Base-by-base conservation (phyloP, 108 stramenopile genomes). In the Nitzschia putrida region DNA sequence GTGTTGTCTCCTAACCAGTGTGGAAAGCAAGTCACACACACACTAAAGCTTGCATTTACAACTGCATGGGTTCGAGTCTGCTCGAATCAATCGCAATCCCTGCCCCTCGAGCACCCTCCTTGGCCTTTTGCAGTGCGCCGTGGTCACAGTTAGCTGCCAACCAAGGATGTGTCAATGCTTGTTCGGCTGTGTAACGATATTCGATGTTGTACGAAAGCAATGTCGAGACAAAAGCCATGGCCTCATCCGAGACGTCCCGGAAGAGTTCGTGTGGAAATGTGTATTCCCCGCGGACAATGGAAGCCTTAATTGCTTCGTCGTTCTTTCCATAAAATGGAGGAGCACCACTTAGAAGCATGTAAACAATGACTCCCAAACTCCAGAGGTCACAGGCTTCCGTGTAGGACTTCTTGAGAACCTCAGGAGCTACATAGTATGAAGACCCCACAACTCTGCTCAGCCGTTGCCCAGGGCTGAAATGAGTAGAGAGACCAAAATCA, bases 391-490 rank as follows among this genome's bases (percentile, higher is more conserved):
- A 98, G 8, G 91, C 89, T 66, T 92, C 88, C 18, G 96, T 97
- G 85, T 98, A 98, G 21, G 88, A 92, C 64, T 97, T 96, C 82
- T 95, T 95, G 52, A 99, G 68, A 23, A 98, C 97, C 83, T 99
- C 97, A 8, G 99, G 99, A 14, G 97, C 97, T 22, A 98, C 95
- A 61, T 95, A 97, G 83, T 98, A 98, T 11, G 93, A 86, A 16
- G 95, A 95, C 26, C 98, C 98, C 8, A 96, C 96, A 8, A 94
- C 93, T 56, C 90, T 87, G 58, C 85, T 88, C 37, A 94, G 74
- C 60, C 89, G 68, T 66, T 91, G 90, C 22, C 91, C 91, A n/a
- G 85, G 85, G n/a, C 83, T 83, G 76, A 88, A 95, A 80, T 95
- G 95, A 9, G 90, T 93, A 20, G 94, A 93, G 20, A 97, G 81